Conservation (phyloP, 805 yeast genomes). For the Ogataea pini region DNA sequence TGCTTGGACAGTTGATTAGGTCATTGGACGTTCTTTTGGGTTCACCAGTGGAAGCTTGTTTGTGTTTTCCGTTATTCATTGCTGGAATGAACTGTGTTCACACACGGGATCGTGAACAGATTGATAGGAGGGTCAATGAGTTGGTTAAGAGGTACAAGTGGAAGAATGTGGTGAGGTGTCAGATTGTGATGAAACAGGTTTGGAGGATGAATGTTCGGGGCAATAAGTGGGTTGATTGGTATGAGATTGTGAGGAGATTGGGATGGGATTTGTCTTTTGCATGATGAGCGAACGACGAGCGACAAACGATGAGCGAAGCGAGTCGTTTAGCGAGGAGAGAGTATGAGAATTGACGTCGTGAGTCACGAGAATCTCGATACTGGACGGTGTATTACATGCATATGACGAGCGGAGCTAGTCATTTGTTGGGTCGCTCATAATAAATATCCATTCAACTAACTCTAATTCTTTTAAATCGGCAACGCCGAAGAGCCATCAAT, state of each 20-base stretch:
- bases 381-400: slow-evolving; percentile 1
- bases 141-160: slow-evolving; percentile 66
- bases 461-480: too few species aligned
- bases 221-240: slow-evolving; percentile 70
- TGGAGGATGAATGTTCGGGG: slow-evolving; percentile 55
- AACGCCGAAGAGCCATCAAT: too few species aligned
- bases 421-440: too few species aligned
- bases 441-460: too few species aligned
- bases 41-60: slow-evolving; percentile 66
- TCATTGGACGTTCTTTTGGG: slow-evolving; percentile 64
- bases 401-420: too few species aligned
- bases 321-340: background rate
- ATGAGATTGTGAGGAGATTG: slow-evolving; percentile 57
- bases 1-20: slow-evolving; percentile 53
- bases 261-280: slow-evolving; percentile 86
- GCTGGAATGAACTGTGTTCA: slow-evolving; percentile 70
- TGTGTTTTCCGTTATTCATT: slow-evolving; percentile 76
- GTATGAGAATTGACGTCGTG: too few species aligned
- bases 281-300: slow-evolving; percentile 23
- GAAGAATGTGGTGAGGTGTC: slow-evolving; percentile 54
- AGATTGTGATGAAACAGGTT: slow-evolving; percentile 46
- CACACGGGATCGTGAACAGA: slow-evolving; percentile 49
- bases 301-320: background rate
- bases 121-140: slow-evolving; percentile 53
- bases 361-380: too few species aligned